Base-by-base conservation (phyloP, 164 flowering plant genomes). In the Vitis rotundifolia region DNA sequence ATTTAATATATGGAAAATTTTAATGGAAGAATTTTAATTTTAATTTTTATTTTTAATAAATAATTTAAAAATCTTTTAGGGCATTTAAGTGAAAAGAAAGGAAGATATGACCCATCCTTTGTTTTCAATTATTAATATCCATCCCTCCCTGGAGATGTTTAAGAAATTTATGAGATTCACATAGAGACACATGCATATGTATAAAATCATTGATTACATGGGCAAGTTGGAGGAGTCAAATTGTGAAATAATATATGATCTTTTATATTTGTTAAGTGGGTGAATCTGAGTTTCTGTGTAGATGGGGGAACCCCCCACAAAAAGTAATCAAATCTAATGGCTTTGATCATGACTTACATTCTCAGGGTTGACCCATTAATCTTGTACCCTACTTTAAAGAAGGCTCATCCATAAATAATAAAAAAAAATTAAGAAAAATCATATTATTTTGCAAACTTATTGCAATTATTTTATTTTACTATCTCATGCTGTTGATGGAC, bases 301-400 rank as follows among this genome's bases (percentile, higher is more conserved):
- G 28, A 4, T 11, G 37, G 31, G 61, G 11, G 4, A 59, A 22
- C 28, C 26, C 10, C 14, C 61, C 14, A 59, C 8, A 15, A 31
- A 55, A 63, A 63, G 62, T 55, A 70, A 63, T 19, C 37, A 57
- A 67, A 73, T 64, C 58, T 26, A 59, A 59, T 26, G 68, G 64
- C 54, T 29, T 37, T 8, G 68, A 63, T 55, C 55, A 56, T 47
- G 52, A n/a, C 19, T 57, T 49, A 28, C 29, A 67, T 62, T 67
- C 66, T 61, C 55, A 54, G 15, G 13, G 71, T 61, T 73, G 76
- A 73, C 71, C 63, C 67, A 16, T 66, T 9, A 16, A 2, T 22
- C 29, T 12, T 64, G 2, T 7, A 47, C 15, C 14, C n/a, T 44
- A 4, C 53, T 55, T 31, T 37, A 49, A 64, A n/a, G 26, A 49